Evolutionary conservation across 345 rosid genomes (phyloP), one percentile per base, ranked within the genome.

Genomic region (Ceriops zippeliana): DNA sequence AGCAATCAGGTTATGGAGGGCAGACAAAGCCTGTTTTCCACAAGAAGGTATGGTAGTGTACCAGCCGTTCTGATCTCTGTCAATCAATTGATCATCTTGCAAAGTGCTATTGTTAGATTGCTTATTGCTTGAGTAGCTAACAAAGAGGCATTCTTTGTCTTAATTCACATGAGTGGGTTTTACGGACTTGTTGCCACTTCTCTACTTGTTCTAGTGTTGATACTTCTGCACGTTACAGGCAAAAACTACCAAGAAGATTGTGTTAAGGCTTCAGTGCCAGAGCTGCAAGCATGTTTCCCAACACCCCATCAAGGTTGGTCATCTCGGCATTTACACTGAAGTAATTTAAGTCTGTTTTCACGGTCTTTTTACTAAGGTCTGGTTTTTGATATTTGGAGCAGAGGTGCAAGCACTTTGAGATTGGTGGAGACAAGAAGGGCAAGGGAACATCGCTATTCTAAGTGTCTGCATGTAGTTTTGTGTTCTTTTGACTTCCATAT

Each of bases 21-120:
- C 96, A 89, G 77, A 89, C 92, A 57, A 89, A 89, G 82, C 92
- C 92, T 1, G 96, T 89, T 54, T 89, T 87, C 73, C 96, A 87
- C 89, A 89, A 89, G 84, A 89, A 89, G 90, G 96, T 87, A 67
- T 7, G 15, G 3, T 10, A 7, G 22, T 21, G 10, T 2, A 53
- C 3, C 37, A 7, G 37, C 37, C 1, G 37, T 7, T 34, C 37
- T 1, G 1, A 34, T 34, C 7, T 34, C 37, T 34, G 13, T 53
- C 28, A 26, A 53, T n/a, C 9, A 21, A 62, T 52, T 16, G 5
- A 1, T 21, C 13, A 22, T 62, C 54, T 26, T 52, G 7, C 6
- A 30, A 21, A 17, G 2, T 30, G 0, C 10, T 30, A 42, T 42
- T 13, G 49, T 1, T 19, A 52, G 16, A 17, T 6, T 20, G 10